Base-by-base conservation (phyloP, 768 basidiomycete genomes). In the Amanita brunnescens region DNA sequence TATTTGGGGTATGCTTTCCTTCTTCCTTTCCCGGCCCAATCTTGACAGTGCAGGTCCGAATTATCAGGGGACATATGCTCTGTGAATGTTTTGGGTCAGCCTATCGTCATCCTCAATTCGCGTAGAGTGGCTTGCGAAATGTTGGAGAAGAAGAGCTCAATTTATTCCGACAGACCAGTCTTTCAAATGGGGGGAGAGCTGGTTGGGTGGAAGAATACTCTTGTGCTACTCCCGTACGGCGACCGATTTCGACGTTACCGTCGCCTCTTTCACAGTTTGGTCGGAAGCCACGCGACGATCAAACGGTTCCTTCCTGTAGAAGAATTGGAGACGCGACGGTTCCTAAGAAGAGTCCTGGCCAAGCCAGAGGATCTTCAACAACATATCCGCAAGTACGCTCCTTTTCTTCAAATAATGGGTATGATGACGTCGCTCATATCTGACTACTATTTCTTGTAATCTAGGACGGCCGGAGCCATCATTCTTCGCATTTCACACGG, bases 111-210 rank as follows among this genome's bases (percentile, higher is more conserved):
- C 40, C 55, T 85, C 24, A 82, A 80, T 58, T 77, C 73, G 9
- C 69, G 68, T 18, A 69, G 72, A 58, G 58, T 69, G 16, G 79
- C 80, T 14, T 62, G 67, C 52, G 79, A 83, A 47, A 71, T 85
- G 67, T 69, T 85, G 44, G 81, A 85, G 62, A 82, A 81, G 65
- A 81, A 81, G 58, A 80, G 79, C 54, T 70, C 77, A 23, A 72
- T 78, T 38, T 85, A 84, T 61, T 84, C 83, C 16, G 83, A 85
- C 57, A 77, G 83, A n/a, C 83, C 83, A 43, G 64, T 64, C 42
- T 61, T 75, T 12, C 70, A 73, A 51, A 75, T 78, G 77, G 77
- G 70, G 30, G 78, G 77, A 26, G 76, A 79, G 57, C 68, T 80
- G 18, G 70, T 76, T 26, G 78, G 78, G 35, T 80, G 78, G 78